phyloP scores from a whole-genome alignment of 2,329 filamentous ascomycete species.

The Tolypocladium paradoxum region DNA sequence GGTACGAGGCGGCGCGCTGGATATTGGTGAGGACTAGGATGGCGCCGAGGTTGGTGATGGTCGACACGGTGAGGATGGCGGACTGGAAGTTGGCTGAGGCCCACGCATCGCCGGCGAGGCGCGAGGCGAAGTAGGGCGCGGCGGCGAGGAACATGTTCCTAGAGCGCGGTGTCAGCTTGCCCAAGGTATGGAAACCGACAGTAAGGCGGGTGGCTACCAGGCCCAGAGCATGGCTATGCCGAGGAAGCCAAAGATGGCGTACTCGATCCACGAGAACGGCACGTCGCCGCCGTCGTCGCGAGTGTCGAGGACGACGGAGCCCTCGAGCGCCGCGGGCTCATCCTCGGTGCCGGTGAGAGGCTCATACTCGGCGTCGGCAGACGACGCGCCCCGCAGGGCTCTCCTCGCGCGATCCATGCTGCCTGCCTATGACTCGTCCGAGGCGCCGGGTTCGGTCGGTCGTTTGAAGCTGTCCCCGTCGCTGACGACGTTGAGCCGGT shows the following conservation, averaged over 20 bases:
- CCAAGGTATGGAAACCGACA: background rate
- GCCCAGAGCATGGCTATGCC: conserved; percentile 96
- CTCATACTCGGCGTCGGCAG: conserved; percentile 19
- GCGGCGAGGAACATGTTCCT: conserved; percentile 99
- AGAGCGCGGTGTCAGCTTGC: background rate
- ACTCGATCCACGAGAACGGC: conserved; percentile 77
- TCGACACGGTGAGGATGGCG: conserved; percentile 77
- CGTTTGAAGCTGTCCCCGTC: background rate
- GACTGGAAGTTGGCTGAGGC: conserved; percentile 79
- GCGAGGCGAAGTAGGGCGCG: conserved; percentile 80
- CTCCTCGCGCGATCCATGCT: conserved; percentile 17
- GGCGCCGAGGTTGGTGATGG: conserved; percentile 65
- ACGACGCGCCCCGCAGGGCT: conserved; percentile 9
- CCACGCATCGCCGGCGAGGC: conserved; percentile 61
- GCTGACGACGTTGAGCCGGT: background rate
- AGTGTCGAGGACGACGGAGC: conserved; percentile 16
- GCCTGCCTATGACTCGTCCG: too few species aligned
- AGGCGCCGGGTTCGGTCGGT: background rate
- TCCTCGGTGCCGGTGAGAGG: conserved; percentile 19
- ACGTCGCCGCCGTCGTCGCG: conserved; percentile 24
- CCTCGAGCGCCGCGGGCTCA: conserved; percentile 1
- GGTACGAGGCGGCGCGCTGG: conserved; percentile 77
- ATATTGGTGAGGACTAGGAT: conserved; percentile 70
- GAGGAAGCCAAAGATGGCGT: conserved; percentile 72
- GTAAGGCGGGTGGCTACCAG: conserved; percentile 50